A percentile compares a stretch with the other conserved stretches of the same genome.
Evolutionary conservation across 1,284 basidiomycete species (phyloP).

Genomic region (Fereydounia khargensis): DNA sequence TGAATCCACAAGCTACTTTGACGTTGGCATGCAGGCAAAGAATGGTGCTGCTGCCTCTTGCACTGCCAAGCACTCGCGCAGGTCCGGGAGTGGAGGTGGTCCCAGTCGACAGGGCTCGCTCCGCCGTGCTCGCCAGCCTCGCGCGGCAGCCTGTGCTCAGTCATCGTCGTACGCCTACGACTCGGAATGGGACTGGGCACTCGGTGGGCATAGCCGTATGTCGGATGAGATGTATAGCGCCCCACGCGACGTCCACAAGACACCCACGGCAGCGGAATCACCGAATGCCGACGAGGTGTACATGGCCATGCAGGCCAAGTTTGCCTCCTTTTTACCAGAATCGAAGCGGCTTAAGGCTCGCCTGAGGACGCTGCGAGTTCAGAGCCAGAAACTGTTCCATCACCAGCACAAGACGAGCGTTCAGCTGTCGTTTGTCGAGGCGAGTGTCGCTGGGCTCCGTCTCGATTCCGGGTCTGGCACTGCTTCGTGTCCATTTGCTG

Average conservation of each 20-base stretch:
- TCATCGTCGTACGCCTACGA: constrained; percentile 6
- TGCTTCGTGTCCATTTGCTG: neutral
- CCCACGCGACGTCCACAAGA: too few relatives aligned
- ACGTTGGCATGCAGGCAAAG: neutral
- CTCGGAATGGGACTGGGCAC: constrained; percentile 32
- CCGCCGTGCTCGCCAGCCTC: neutral
- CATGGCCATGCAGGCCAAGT: too few relatives aligned
- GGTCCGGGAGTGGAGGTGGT: too few relatives aligned
- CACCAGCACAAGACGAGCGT: constrained; percentile 15
- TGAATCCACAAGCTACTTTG: neutral
- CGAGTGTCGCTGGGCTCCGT: constrained; percentile 1
- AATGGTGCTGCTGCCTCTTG: neutral
- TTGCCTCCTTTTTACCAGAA: too few relatives aligned
- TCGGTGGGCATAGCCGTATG: constrained; percentile 19
- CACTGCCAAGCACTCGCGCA: too few relatives aligned
- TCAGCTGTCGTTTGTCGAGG: constrained; percentile 11
- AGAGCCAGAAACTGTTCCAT: constrained; percentile 1
- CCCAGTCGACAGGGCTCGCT: neutral
- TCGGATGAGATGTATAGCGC: constrained; percentile 11
- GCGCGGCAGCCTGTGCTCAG: constrained; percentile 3
- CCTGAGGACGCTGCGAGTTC: neutral
- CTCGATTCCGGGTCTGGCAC: constrained; percentile 8
- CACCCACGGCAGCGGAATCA: too few relatives aligned
- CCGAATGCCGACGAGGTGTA: too few relatives aligned
- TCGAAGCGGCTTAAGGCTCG: too few relatives aligned